Conservation (phyloP, 768 basidiomycete genomes). For the Pleurotus ostreatus region DNA sequence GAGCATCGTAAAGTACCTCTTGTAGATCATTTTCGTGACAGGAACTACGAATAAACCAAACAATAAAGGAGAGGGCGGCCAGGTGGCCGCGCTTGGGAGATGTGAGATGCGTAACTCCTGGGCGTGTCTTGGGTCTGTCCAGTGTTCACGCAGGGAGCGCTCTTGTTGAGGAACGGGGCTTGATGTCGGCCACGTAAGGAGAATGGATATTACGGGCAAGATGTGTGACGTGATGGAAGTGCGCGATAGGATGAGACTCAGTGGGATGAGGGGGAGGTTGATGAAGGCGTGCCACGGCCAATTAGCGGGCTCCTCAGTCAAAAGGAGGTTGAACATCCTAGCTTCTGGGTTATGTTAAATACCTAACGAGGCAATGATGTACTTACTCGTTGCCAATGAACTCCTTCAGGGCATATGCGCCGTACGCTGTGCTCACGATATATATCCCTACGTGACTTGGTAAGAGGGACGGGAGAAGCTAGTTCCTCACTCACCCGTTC, state of each 20-base stretch:
- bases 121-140: constrained; percentile 29
- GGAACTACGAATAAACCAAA: constrained; percentile 54
- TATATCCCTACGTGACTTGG: constrained; percentile 29
- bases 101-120: constrained; percentile 26
- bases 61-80: constrained; percentile 61
- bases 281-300: constrained; percentile 78
- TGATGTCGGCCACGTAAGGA: constrained; percentile 44
- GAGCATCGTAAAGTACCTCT: constrained; percentile 31
- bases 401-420: constrained; percentile 64
- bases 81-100: constrained; percentile 20
- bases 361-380: not conserved
- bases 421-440: constrained; percentile 58
- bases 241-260: constrained; percentile 63
- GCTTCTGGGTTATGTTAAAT: not conserved
- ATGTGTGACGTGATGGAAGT: constrained; percentile 32
- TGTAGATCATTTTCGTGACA: constrained; percentile 40
- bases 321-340: constrained; percentile 59
- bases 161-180: constrained; percentile 27
- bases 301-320: constrained; percentile 64
- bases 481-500: constrained; percentile 47
- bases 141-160: constrained; percentile 26
- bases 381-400: constrained; percentile 69
- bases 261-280: constrained; percentile 69
- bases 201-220: constrained; percentile 38
- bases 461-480: not conserved